These are phyloP conservation scores for Fusarium anguioides DNA, from an alignment of 2,329 filamentous ascomycete species.

Conservation along the genomic window DNA sequence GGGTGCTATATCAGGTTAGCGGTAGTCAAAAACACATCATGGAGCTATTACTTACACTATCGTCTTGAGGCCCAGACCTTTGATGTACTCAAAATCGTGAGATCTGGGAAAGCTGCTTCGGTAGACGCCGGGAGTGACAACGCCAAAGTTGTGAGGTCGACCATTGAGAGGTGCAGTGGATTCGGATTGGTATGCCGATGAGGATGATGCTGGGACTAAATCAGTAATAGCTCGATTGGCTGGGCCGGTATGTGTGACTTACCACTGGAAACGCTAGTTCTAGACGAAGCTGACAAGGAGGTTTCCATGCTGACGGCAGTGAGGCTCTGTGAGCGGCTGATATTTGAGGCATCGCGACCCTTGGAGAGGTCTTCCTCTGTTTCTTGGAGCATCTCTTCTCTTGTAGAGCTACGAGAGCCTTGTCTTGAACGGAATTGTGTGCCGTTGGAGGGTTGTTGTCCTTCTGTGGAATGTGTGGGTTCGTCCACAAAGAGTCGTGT, in stretches of 20 bases:
- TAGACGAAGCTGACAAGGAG: slow-evolving; percentile 20
- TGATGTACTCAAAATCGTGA: slow-evolving; percentile 77
- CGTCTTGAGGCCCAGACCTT: slow-evolving; percentile 76
- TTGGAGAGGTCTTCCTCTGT: slow-evolving; percentile 41
- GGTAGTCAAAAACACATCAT: neutral
- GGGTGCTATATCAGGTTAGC: slow-evolving; percentile 58
- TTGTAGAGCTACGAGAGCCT: slow-evolving; percentile 46
- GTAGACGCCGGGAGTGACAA: slow-evolving; percentile 79
- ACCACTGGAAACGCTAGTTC: slow-evolving; percentile 36
- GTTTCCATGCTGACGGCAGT: slow-evolving; percentile 20
- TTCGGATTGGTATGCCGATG: slow-evolving; percentile 28
- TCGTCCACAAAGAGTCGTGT: slow-evolving; percentile 40
- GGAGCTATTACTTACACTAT: slow-evolving; percentile 73
- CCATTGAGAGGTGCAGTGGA: slow-evolving; percentile 45
- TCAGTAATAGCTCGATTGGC: slow-evolving; percentile 12
- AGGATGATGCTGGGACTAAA: slow-evolving; percentile 29
- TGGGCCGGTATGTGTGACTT: neutral
- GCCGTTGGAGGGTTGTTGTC: slow-evolving; percentile 16
- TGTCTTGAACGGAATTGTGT: slow-evolving; percentile 46
- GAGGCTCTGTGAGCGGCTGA: slow-evolving; percentile 35
- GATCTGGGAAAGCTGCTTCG: slow-evolving; percentile 82
- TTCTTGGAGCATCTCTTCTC: slow-evolving; percentile 46
- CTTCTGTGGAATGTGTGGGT: slow-evolving; percentile 13
- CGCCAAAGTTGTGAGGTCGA: slow-evolving; percentile 78
- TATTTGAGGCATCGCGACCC: slow-evolving; percentile 26